Percentiles rank a stretch among this genome's conserved stretches.
Evolutionary conservation across 176 grass and related monocot genomes (phyloP).

Genomic region (Bothriochloa decipiens): DNA sequence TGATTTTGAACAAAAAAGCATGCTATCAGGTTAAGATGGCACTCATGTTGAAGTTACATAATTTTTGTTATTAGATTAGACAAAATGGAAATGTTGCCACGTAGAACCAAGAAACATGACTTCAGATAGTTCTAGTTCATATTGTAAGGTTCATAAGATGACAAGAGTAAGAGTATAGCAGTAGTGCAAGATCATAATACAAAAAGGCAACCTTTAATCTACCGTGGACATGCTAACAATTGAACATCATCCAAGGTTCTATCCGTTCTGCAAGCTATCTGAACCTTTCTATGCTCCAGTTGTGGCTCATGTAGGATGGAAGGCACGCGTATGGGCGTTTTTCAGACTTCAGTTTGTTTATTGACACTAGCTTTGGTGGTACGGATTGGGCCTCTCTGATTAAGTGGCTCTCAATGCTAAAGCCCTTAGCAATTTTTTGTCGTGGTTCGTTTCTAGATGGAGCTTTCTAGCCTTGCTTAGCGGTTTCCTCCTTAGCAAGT

Average conservation of each 20-base stretch:
- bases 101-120: too few relatives aligned
- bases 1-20: neutral
- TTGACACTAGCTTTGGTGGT: too few relatives aligned
- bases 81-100: too few relatives aligned
- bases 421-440: neutral
- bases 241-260: neutral
- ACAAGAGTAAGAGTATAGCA: too few relatives aligned
- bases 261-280: neutral
- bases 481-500: neutral
- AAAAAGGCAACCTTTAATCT: too few relatives aligned
- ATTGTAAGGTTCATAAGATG: too few relatives aligned
- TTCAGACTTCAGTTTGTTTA: too few relatives aligned
- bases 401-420: neutral
- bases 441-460: neutral
- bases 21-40: neutral
- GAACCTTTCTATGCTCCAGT: neutral
- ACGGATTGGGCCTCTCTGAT: neutral
- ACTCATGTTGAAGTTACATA: neutral
- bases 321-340: too few relatives aligned
- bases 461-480: neutral
- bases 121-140: too few relatives aligned
- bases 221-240: neutral
- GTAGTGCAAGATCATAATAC: too few relatives aligned
- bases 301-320: too few relatives aligned
- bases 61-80: too few relatives aligned